A percentile compares a stretch with the other conserved stretches of the same genome.
phyloP scores from a whole-genome alignment of 2,329 filamentous ascomycete species.

The Aspergillus carbonarius region DNA sequence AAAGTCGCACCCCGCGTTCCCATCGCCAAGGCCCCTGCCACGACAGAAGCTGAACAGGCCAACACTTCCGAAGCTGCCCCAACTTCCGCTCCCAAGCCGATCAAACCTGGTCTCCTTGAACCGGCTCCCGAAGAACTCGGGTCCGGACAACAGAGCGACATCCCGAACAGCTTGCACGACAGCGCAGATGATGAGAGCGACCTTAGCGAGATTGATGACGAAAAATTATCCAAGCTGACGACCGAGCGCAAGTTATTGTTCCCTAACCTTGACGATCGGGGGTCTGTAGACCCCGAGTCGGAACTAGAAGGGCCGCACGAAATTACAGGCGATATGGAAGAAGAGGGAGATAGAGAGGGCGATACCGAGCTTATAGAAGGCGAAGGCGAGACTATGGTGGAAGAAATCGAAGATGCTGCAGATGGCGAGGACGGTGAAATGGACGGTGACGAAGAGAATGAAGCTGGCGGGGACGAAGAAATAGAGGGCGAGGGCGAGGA shows the following conservation, averaged over 20 bases:
- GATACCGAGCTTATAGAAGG: conserved; percentile 13
- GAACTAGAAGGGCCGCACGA: conserved; percentile 26
- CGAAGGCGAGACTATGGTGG: conserved; percentile 12
- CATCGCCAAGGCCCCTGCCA: conserved; percentile 23
- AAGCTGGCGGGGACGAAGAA: conserved; percentile 12
- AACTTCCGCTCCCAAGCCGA: conserved; percentile 42
- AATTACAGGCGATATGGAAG: conserved; percentile 4
- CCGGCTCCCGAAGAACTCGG: conserved; percentile 46
- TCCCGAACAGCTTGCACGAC: conserved; percentile 61
- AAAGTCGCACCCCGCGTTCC: conserved; percentile 33
- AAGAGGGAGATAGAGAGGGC: neutral
- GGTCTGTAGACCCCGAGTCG: conserved; percentile 25
- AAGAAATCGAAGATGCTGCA: conserved; percentile 19
- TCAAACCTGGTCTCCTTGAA: conserved; percentile 4
- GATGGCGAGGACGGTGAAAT: conserved; percentile 14
- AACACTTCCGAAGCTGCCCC: conserved; percentile 27
- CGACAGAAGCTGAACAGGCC: conserved; percentile 23
- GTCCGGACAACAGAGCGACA: conserved; percentile 49
- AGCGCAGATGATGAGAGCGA: conserved; percentile 70
- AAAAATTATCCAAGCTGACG: conserved; percentile 30
- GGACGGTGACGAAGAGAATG: conserved; percentile 13
- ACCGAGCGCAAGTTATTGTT: conserved; percentile 25
- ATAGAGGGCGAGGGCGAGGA: conserved; percentile 11
- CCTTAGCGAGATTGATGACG: conserved; percentile 60
- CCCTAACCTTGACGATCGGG: conserved; percentile 24